Conservation (phyloP, 1,284 basidiomycete genomes). For the Cutaneotrichosporon cutaneum region DNA sequence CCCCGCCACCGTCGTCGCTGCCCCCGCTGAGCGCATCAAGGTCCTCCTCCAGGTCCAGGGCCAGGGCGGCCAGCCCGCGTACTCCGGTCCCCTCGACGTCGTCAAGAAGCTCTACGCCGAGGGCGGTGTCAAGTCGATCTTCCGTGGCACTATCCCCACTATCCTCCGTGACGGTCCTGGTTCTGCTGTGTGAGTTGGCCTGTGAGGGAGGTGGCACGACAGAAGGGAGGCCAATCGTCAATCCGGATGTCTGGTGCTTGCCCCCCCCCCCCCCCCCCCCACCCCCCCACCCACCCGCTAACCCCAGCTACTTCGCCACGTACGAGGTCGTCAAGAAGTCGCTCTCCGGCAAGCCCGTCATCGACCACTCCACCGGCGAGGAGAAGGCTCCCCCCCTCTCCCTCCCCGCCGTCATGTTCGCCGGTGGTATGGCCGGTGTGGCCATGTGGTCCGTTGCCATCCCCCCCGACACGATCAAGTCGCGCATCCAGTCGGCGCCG, state of each 20-base stretch:
- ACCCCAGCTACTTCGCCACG: conserved; percentile 83
- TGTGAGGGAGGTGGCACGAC: too few relatives aligned
- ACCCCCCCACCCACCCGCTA: too few relatives aligned
- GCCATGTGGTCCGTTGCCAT: conserved; percentile 98
- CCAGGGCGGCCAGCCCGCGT: conserved; percentile 72
- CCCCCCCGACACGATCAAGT: conserved; percentile 94
- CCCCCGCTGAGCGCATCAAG: conserved; percentile 95
- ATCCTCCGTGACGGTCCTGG: conserved; percentile 94
- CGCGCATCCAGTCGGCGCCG: conserved; percentile 93
- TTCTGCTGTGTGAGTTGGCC: conserved; percentile 76
- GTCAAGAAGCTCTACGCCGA: conserved; percentile 89
- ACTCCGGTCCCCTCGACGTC: conserved; percentile 90
- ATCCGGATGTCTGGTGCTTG: too few relatives aligned
- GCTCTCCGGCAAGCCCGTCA: conserved; percentile 55
- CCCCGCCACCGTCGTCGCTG: conserved; percentile 87
- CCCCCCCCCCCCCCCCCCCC: too few relatives aligned
- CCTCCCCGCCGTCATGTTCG: conserved; percentile 81
- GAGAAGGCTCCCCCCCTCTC: conserved; percentile 77
- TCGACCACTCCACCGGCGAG: conserved; percentile 53
- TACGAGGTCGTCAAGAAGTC: conserved; percentile 92
- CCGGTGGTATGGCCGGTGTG: conserved; percentile 92
- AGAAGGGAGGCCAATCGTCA: too few relatives aligned
- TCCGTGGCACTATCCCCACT: conserved; percentile 88
- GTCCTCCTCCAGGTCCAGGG: conserved; percentile 95
- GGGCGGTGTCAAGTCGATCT: conserved; percentile 89